Evolutionary conservation across 2,329 filamentous ascomycete species (phyloP), one percentile per base, ranked within the genome.

Genomic region (Fusarium proliferatum): DNA sequence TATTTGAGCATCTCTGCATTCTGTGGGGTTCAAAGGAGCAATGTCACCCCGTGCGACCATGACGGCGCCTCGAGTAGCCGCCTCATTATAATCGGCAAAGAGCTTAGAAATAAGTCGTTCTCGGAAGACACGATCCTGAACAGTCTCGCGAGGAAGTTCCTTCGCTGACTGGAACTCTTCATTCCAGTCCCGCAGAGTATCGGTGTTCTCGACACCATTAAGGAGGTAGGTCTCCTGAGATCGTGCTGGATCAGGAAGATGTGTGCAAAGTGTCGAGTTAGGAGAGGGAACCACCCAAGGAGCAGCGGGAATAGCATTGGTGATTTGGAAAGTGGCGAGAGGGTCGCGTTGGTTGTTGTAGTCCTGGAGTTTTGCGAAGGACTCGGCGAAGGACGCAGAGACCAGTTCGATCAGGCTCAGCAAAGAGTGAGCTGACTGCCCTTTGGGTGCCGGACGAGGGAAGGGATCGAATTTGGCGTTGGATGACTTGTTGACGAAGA

Each of bases 81-180:
- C 96, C 80, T 99, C 96, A 72, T 96, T 97, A 84, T 98, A 99
- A 82, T 99, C 96, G 16, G 96, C 96, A 80, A 97, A 98, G 3
- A 99, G 90, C 85, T 99, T 99, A 21, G 95, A 96, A 12, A 96
- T 93, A 62, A 99, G 87, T 38, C 96, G 91, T 83, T 99, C 96
- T 36, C 96, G 90, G 88, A 98, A 98, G 23, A 99, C 95, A 61
- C 96, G 91, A 80, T 99, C 96, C 82, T 98, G 96, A 16, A 99
- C 93, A 12, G 92, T 94, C 73, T 98, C 96, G 80, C 95, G 96
- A 39, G 96, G 95, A 72, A 99, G 88, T 82, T 99, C 96, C 78
- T 94, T 92, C 16, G 96, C 97, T 5, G 96, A 97, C 83, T 99
- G 96, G 80, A 99, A 97, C 81, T 99, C 96, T 82, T 99, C 96